Evolutionary conservation across 1,139 yeast genomes (phyloP).

Genomic region (Debaryomycetaceae sp.): DNA sequence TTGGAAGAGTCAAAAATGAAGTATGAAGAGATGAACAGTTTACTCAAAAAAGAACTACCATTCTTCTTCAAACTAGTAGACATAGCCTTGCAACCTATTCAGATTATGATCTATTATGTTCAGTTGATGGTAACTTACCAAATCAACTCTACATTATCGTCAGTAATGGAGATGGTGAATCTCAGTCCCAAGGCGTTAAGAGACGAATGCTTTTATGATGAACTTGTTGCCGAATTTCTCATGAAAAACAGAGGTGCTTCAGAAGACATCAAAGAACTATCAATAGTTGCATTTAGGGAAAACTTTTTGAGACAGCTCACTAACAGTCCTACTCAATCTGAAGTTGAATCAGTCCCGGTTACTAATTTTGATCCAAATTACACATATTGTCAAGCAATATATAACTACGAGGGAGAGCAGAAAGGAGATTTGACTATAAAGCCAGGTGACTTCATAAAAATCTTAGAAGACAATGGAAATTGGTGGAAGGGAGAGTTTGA

Average conservation of each 20-base stretch:
- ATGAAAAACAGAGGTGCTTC: slow-evolving; percentile 11
- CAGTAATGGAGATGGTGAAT: slow-evolving; percentile 11
- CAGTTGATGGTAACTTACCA: slow-evolving; percentile 27
- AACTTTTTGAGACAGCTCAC: slow-evolving; percentile 12
- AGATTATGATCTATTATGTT: slow-evolving; percentile 25
- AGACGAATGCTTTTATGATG: slow-evolving; percentile 5
- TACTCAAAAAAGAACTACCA: slow-evolving; percentile 39
- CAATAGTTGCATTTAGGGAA: slow-evolving; percentile 21
- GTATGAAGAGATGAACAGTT: slow-evolving; percentile 27
- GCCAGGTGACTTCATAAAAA: slow-evolving; percentile 46
- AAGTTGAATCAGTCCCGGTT: background rate
- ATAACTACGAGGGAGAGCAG: slow-evolving; percentile 26
- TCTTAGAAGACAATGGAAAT: slow-evolving; percentile 38
- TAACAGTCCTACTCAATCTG: background rate
- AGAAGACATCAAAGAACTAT: slow-evolving; percentile 15
- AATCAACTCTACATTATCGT: slow-evolving; percentile 16
- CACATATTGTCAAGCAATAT: slow-evolving; percentile 31
- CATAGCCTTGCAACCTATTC: slow-evolving; percentile 21
- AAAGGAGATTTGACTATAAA: slow-evolving; percentile 48
- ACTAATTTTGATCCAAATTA: slow-evolving; percentile 1
- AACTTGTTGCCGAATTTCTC: slow-evolving; percentile 10
- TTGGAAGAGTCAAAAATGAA: slow-evolving; percentile 21
- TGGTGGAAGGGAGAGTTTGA: slow-evolving; percentile 64
- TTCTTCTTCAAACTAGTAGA: slow-evolving; percentile 27
- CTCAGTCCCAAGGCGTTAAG: slow-evolving; percentile 7